Evolutionary conservation across 768 basidiomycete genomes (phyloP).

Genomic region (Paxillus ammoniavirescens): DNA sequence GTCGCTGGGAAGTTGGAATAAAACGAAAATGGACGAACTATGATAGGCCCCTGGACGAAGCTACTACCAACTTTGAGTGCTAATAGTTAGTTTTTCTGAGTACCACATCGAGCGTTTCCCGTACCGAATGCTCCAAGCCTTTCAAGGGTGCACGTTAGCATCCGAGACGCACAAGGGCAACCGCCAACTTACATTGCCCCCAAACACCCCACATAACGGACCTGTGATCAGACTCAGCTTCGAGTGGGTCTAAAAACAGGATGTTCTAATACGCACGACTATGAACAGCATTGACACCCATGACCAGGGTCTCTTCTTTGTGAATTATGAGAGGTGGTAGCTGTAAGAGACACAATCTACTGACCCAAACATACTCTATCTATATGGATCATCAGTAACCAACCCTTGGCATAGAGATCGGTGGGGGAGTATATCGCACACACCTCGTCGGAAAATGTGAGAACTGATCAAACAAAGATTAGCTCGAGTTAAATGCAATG

Average conservation of each 20-base stretch:
- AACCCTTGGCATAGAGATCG: too few species aligned
- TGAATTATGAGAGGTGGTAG: not conserved
- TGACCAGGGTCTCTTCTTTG: not conserved
- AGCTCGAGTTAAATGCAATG: not conserved
- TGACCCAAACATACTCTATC: slow-evolving; percentile 19
- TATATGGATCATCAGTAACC: slow-evolving; percentile 1
- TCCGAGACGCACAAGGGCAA: not conserved
- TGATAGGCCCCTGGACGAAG: slow-evolving; percentile 5
- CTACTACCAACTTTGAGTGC: slow-evolving; percentile 1
- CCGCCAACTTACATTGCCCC: slow-evolving; percentile 7
- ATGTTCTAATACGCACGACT: not conserved
- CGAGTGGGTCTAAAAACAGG: not conserved
- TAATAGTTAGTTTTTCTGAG: not conserved
- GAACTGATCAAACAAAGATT: slow-evolving; percentile 3
- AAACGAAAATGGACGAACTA: not conserved
- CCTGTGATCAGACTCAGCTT: slow-evolving; percentile 4
- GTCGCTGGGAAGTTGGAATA: not conserved
- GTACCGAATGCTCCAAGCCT: not conserved
- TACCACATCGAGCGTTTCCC: not conserved
- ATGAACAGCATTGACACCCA: not conserved
- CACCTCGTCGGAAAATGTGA: slow-evolving; percentile 19
- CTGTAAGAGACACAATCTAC: not conserved
- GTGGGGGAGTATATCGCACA: not conserved
- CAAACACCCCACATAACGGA: slow-evolving; percentile 15
- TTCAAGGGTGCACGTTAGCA: not conserved